phyloP scores from a whole-genome alignment of 306 rosid species.

The Vigna mungo region DNA sequence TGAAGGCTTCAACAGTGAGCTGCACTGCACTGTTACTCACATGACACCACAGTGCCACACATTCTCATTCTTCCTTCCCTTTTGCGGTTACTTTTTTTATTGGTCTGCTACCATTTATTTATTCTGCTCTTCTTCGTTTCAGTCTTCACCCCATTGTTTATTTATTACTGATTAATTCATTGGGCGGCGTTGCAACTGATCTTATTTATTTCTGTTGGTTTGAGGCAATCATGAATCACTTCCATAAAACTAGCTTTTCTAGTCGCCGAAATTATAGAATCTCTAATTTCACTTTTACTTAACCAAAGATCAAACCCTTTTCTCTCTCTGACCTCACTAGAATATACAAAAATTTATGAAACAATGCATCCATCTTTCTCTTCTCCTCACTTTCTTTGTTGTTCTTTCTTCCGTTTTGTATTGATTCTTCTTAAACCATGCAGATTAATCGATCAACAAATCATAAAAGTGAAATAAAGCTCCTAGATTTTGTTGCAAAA shows the following conservation, averaged over 20 bases:
- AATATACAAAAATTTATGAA: not conserved
- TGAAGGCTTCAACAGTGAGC: not conserved
- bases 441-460: no score
- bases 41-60: conserved; percentile 45
- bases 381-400: no score
- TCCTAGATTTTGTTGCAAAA: not conserved
- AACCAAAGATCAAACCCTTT: conserved; percentile 27
- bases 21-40: conserved; percentile 32
- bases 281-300: not conserved
- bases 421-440: no score
- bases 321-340: conserved; percentile 7
- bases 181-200: conserved; percentile 47
- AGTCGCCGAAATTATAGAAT: conserved; percentile 42
- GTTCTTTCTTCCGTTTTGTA: no score
- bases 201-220: conserved; percentile 14
- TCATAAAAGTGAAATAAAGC: not conserved
- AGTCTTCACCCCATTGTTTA: conserved; percentile 31
- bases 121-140: conserved; percentile 38
- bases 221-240: conserved; percentile 29
- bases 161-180: conserved; percentile 47
- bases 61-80: conserved; percentile 25
- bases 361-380: not conserved
- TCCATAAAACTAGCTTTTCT: conserved; percentile 36
- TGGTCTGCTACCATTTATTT: conserved; percentile 37
- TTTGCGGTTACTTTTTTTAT: conserved; percentile 40